A percentile compares a stretch with the other conserved stretches of the same genome.
phyloP scores from a whole-genome alignment of 768 basidiomycete species.

The Auricularia cornea region DNA sequence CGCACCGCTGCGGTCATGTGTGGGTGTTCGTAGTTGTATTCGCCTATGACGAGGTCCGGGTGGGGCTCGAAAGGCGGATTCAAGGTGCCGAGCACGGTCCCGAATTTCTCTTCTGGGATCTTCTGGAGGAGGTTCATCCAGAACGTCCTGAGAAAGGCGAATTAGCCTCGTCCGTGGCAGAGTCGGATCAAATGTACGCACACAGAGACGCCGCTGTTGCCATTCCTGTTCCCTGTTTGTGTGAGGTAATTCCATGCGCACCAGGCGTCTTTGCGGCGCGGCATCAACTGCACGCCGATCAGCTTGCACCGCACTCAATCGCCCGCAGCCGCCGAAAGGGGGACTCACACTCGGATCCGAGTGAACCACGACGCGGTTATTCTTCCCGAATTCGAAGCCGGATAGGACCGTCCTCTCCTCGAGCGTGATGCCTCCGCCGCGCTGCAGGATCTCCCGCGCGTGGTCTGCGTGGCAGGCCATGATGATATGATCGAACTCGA shows the following conservation, averaged over 20 bases:
- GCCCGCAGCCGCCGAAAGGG: neutral
- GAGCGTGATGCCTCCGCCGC: conserved; percentile 17
- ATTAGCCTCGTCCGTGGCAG: no score
- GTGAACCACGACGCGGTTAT: conserved; percentile 27
- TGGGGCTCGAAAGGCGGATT: conserved; percentile 23
- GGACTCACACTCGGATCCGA: conserved; percentile 23
- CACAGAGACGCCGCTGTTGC: neutral
- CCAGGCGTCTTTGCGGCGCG: conserved; percentile 20
- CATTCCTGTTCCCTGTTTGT: neutral
- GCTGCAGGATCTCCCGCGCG: conserved; percentile 17
- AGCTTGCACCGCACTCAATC: no score
- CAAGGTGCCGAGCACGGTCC: conserved; percentile 26
- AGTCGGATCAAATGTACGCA: no score
- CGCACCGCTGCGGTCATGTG: neutral
- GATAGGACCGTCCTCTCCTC: conserved; percentile 23
- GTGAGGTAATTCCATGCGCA: conserved; percentile 29
- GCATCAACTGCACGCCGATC: conserved; percentile 21
- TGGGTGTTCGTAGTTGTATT: neutral
- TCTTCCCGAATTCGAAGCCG: conserved; percentile 22
- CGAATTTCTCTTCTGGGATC: conserved; percentile 20
- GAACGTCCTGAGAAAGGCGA: conserved; percentile 14
- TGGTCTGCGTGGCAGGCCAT: conserved; percentile 24
- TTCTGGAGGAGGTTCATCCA: conserved; percentile 28
- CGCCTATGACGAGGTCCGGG: neutral
- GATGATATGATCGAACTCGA: conserved; percentile 28